Conservation (phyloP, 2,329 filamentous ascomycete genomes). For the Didymella exigua region DNA sequence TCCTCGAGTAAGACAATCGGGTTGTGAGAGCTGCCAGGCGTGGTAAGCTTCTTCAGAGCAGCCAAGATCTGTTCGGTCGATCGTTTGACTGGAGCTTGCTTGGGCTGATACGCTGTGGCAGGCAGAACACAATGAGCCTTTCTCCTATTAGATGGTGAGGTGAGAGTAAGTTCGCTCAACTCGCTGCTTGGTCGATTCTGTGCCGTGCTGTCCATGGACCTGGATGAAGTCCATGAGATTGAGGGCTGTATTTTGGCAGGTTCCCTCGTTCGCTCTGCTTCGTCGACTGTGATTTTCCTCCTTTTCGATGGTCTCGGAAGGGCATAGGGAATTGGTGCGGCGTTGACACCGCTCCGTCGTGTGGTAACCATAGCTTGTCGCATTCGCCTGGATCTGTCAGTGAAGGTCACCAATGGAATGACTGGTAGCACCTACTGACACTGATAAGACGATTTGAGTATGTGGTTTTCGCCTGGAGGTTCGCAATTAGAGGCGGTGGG, state of each 20-base stretch:
- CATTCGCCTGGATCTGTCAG: background rate
- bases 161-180: slow-evolving; percentile 15
- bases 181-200: background rate
- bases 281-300: background rate
- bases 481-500: background rate
- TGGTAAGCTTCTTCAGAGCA: background rate
- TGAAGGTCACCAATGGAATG: background rate
- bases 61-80: background rate
- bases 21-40: slow-evolving; percentile 25
- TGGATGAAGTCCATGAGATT: background rate
- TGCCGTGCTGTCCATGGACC: background rate
- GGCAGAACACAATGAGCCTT: background rate
- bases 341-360: slow-evolving; percentile 15
- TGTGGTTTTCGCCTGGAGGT: background rate
- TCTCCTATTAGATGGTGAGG: slow-evolving; percentile 12
- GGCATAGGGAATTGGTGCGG: background rate
- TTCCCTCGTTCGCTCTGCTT: background rate
- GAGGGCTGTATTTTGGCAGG: background rate
- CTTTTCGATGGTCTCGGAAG: background rate
- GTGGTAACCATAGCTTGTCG: slow-evolving; percentile 17
- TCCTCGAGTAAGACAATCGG: slow-evolving; percentile 34
- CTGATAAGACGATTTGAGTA: too few relatives aligned
- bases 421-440: background rate
- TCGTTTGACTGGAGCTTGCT: background rate
- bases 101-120: too few relatives aligned